Base-by-base conservation (phyloP, 176 grass and related monocot species). In the Bothriochloa decipiens region DNA sequence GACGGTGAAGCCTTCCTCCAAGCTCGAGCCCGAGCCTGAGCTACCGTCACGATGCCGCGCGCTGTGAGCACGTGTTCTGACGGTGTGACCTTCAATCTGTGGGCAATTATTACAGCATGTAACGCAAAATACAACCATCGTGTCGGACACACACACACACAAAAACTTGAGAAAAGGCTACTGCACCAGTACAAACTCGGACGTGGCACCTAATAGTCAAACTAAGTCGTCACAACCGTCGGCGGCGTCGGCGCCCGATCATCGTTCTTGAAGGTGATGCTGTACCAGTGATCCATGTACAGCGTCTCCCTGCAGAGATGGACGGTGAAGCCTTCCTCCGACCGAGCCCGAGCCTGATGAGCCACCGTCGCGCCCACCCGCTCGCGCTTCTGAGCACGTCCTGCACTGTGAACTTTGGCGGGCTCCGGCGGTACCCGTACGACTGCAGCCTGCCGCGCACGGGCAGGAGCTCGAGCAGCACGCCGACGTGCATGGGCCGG, bases 221-320 rank as follows among this genome's bases (percentile, higher is more conserved):
- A 15, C 3, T 74, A 74, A 45, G 72, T 22, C 50, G 75, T 61
- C n/a, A 11, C 5, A 28, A 17, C 75, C 18, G 13, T 2, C 6
- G 46, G 1, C 7, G 26, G 0, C 6, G 25, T 25, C 25, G 26
- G 0, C 3, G 25, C 43, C 14, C 12, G 11, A 3, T 64, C 75
- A 11, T 78, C 75, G 36, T 82, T 82, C 67, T 70, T 83, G 37
- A 88, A 78, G 28, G 81, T 88, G 75, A 88, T 46, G 81, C 45
- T 88, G n/a, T 88, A 79, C 87, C 81, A 84, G 68, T 84, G 87
- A 79, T 88, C 81, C 86, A 74, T 65, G 75, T 88, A 88, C 67
- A 88, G 45, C 1, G 87, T 84, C 81, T 88, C 87, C 75, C 60
- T 74, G 25, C 57, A 88, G 4, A 87, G 78, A 11, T 88, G 87